These are phyloP conservation scores for Neonectria magnoliae DNA, from an alignment of 2,329 filamentous ascomycete species.

Conservation along the genomic window DNA sequence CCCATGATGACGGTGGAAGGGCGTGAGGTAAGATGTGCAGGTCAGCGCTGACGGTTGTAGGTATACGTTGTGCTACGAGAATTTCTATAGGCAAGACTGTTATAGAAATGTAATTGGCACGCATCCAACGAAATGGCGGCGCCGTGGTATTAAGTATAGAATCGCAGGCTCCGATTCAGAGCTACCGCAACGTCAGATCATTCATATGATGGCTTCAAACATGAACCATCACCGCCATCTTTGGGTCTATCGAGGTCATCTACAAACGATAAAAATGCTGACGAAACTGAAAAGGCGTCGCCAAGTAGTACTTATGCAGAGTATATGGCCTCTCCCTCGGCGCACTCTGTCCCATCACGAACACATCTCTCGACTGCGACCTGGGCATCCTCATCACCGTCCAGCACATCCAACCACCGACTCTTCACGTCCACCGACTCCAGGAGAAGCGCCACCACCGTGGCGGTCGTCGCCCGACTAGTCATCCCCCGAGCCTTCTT, in stretches of 20 bases:
- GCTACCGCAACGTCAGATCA: not conserved
- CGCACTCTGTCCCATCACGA: constrained; percentile 35
- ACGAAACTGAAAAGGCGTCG: not conserved
- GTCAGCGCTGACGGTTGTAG: not conserved
- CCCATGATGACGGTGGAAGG: not conserved
- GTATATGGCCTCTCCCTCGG: constrained; percentile 36
- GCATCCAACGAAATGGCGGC: not conserved
- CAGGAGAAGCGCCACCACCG: constrained; percentile 58
- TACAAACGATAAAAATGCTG: not conserved
- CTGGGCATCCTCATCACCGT: constrained; percentile 55
- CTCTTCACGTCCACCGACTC: constrained; percentile 54
- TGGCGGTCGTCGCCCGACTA: constrained; percentile 66
- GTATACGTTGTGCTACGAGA: not conserved
- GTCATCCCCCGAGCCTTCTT: constrained; percentile 51
- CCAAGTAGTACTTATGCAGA: constrained; percentile 16
- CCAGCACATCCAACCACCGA: constrained; percentile 61
- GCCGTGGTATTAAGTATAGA: not conserved
- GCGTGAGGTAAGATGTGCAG: not conserved
- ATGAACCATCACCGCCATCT: not conserved
- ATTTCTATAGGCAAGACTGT: no score
- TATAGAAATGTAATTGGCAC: not conserved
- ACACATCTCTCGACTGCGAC: constrained; percentile 36
- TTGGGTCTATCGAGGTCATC: not conserved
- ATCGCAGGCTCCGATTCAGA: not conserved
- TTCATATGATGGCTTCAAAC: not conserved